phyloP scores from a whole-genome alignment of 2,329 filamentous ascomycete species.

The Myrmaecium sp. region DNA sequence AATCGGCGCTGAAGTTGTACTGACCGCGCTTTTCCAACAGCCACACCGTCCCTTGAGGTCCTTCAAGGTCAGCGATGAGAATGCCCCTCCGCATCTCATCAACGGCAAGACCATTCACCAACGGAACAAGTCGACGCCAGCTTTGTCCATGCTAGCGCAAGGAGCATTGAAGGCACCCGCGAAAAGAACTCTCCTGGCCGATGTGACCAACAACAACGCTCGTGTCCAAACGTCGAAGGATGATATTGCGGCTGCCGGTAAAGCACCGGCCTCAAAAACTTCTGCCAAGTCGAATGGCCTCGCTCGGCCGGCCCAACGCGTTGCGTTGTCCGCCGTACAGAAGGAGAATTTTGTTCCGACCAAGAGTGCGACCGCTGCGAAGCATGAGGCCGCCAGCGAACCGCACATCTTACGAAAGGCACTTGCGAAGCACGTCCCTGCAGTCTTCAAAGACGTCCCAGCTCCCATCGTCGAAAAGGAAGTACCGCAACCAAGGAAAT shows the following conservation, averaged over 20 bases:
- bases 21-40: constrained; percentile 38
- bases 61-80: constrained; percentile 54
- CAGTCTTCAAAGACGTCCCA: constrained; percentile 35
- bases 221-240: constrained; percentile 30
- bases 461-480: neutral
- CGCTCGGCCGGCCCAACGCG: neutral
- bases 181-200: constrained; percentile 66
- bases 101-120: constrained; percentile 46
- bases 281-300: neutral
- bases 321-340: neutral
- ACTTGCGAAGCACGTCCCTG: constrained; percentile 34
- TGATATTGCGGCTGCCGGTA: constrained; percentile 35
- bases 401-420: constrained; percentile 28
- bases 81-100: constrained; percentile 28
- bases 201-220: constrained; percentile 55
- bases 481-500: neutral
- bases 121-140: constrained; percentile 63
- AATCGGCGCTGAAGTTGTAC: constrained; percentile 3
- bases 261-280: constrained; percentile 20
- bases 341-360: constrained; percentile 6
- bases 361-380: constrained; percentile 9
- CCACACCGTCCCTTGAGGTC: constrained; percentile 49
- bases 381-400: constrained; percentile 12
- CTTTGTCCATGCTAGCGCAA: constrained; percentile 37
- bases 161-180: constrained; percentile 44